Percentiles rank a stretch among this genome's conserved stretches.
Conservation (phyloP, 805 yeast species). For the Yamadazyma akitaensis region DNA sequence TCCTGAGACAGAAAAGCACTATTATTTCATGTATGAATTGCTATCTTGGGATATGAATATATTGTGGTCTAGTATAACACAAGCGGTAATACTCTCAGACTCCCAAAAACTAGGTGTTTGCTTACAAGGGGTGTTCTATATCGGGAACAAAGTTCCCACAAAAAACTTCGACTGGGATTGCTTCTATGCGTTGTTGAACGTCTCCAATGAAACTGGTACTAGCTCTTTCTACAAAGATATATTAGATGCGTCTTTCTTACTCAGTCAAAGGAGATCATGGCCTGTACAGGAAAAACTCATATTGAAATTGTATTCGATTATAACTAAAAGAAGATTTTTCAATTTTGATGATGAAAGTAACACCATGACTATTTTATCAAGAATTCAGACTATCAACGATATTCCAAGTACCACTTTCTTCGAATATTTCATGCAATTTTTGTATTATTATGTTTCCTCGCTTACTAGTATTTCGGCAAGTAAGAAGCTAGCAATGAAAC, state of each 20-base stretch:
- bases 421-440: constrained; percentile 34
- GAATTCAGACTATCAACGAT: constrained; percentile 22
- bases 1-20: constrained; percentile 3
- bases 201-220: constrained; percentile 11
- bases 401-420: constrained; percentile 29
- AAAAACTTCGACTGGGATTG: constrained; percentile 22
- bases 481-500: constrained; percentile 31
- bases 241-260: constrained; percentile 25
- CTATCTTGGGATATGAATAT: constrained; percentile 4
- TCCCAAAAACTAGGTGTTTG: neutral
- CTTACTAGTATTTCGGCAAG: constrained; percentile 19
- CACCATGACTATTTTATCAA: constrained; percentile 15
- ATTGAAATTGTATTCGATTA: constrained; percentile 23
- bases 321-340: constrained; percentile 31
- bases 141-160: constrained; percentile 6
- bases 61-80: constrained; percentile 5
- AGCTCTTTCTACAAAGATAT: constrained; percentile 23
- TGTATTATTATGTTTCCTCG: constrained; percentile 31
- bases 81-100: neutral
- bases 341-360: constrained; percentile 36
- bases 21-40: constrained; percentile 6
- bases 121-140: constrained; percentile 11
- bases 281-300: constrained; percentile 27
- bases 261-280: constrained; percentile 20
- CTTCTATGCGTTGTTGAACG: constrained; percentile 20